Conservation (phyloP, 1,284 basidiomycete species). For the Tylopilus sp. region DNA sequence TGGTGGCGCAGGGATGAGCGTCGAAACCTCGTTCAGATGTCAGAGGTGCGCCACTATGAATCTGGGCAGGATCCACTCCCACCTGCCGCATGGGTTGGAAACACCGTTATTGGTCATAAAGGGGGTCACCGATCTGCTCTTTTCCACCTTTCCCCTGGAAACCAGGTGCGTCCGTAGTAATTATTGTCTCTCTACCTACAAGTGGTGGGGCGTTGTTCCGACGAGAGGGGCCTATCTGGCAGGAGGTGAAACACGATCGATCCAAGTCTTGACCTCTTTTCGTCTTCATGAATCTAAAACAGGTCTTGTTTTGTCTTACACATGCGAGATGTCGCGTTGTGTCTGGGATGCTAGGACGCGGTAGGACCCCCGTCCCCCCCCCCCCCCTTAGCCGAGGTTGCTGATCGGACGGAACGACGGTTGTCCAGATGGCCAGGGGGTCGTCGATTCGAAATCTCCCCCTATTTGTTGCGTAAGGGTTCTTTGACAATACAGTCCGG, state of each 20-base stretch:
- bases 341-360: background rate
- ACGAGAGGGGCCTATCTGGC: slow-evolving; percentile 8
- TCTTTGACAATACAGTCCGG: background rate
- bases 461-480: background rate
- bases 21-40: slow-evolving; percentile 3
- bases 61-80: background rate
- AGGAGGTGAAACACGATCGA: slow-evolving; percentile 10
- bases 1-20: slow-evolving; percentile 6
- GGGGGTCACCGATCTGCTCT: slow-evolving; percentile 1
- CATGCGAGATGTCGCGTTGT: background rate
- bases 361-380: background rate
- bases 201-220: background rate
- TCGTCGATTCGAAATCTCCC: background rate
- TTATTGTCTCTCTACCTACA: slow-evolving; percentile 1
- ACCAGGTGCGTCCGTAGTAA: slow-evolving; percentile 4
- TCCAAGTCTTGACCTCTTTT: background rate
- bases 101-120: background rate
- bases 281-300: slow-evolving; percentile 5
- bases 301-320: slow-evolving; percentile 3
- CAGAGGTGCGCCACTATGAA: background rate
- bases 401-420: background rate
- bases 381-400: background rate
- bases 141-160: slow-evolving; percentile 3
- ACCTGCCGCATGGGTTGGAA: slow-evolving; percentile 5
- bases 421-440: slow-evolving; percentile 5